A percentile compares a stretch with the other conserved stretches of the same genome.
Evolutionary conservation across 2,329 filamentous ascomycete species (phyloP).

Genomic region (Botrytis deweyae): DNA sequence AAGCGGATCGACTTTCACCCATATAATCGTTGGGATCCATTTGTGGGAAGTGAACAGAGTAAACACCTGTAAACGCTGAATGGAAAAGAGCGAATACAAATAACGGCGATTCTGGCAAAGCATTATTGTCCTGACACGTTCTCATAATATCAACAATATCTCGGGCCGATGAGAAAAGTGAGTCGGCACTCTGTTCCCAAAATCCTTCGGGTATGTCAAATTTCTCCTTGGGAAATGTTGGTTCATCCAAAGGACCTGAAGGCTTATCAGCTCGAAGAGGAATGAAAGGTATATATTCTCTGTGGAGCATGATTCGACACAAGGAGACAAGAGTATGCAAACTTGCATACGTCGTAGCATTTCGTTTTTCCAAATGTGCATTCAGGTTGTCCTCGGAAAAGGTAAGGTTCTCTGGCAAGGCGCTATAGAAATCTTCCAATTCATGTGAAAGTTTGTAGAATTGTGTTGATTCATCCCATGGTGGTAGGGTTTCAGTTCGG

Average conservation of each 20-base stretch:
- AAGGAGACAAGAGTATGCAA: constrained; percentile 66
- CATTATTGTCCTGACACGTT: constrained; percentile 58
- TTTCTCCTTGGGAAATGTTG: constrained; percentile 50
- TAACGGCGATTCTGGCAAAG: constrained; percentile 64
- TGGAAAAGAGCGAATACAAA: constrained; percentile 67
- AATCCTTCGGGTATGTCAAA: constrained; percentile 52
- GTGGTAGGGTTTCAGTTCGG: constrained; percentile 50
- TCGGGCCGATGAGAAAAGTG: constrained; percentile 61
- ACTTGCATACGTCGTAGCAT: constrained; percentile 63
- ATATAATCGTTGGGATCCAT: constrained; percentile 64
- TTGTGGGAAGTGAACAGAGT: constrained; percentile 64
- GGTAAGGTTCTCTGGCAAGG: constrained; percentile 53
- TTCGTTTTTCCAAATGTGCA: constrained; percentile 63
- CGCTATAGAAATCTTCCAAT: constrained; percentile 53
- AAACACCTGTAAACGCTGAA: constrained; percentile 64
- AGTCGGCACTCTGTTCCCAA: constrained; percentile 61
- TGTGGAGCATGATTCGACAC: constrained; percentile 66
- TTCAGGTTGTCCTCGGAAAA: constrained; percentile 62
- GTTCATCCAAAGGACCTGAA: constrained; percentile 58
- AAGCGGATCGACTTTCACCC: constrained; percentile 39
- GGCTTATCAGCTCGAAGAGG: constrained; percentile 53
- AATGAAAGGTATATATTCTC: constrained; percentile 67
- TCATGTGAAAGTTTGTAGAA: constrained; percentile 54
- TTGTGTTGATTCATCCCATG: constrained; percentile 57
- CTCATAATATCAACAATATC: constrained; percentile 65